Percentiles rank a stretch among this genome's conserved stretches.
Conservation (phyloP, 352 stramenopile species). For the Phytophthora nicotianae region DNA sequence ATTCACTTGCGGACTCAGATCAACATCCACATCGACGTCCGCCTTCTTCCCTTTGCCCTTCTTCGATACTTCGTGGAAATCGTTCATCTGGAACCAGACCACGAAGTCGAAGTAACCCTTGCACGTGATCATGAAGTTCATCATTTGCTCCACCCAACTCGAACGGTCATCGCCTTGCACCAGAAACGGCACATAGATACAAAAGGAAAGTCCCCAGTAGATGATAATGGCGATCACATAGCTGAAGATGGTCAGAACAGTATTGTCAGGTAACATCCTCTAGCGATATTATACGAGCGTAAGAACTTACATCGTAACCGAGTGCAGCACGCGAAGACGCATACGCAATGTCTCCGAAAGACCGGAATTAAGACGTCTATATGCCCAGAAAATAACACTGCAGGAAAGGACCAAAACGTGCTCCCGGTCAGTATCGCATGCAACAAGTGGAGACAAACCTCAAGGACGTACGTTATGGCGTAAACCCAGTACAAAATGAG, state of each 20-base stretch:
- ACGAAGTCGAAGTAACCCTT: conserved; percentile 91
- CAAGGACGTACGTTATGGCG: conserved; percentile 64
- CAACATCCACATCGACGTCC: conserved; percentile 85
- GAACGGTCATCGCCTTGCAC: conserved; percentile 58
- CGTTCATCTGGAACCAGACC: conserved; percentile 91
- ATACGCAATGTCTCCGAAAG: conserved; percentile 86
- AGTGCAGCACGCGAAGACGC: conserved; percentile 85
- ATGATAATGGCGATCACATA: conserved; percentile 93
- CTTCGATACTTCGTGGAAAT: conserved; percentile 60
- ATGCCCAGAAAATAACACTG: conserved; percentile 86
- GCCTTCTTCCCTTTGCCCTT: conserved; percentile 56
- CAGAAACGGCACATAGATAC: conserved; percentile 86
- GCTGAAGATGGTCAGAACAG: conserved; percentile 26
- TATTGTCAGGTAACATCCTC: conserved; percentile 1
- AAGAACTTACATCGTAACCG: conserved; percentile 80
- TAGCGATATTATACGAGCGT: neutral
- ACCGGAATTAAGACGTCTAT: conserved; percentile 77
- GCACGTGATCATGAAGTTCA: conserved; percentile 92
- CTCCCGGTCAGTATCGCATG: conserved; percentile 7
- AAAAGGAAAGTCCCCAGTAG: conserved; percentile 88
- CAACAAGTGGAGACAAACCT: neutral
- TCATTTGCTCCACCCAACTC: conserved; percentile 70
- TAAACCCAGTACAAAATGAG: conserved; percentile 88
- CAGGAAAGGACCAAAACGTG: neutral
- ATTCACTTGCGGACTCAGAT: conserved; percentile 88